Base-by-base conservation (phyloP, 2,329 filamentous ascomycete species). In the Scleromitrula shiraiana region DNA sequence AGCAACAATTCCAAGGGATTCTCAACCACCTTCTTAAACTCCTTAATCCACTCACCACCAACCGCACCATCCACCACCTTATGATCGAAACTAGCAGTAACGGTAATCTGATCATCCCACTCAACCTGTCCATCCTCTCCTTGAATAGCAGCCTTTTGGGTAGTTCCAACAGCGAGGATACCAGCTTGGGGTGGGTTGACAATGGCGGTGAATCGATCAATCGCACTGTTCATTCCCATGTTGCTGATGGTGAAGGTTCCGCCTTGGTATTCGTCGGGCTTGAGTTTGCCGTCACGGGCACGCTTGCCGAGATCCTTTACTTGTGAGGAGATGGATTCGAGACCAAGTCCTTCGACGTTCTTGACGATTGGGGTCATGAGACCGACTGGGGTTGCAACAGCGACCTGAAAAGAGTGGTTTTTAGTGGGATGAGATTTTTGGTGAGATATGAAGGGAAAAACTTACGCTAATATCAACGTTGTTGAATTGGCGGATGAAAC, bases 221-320 rank as follows among this genome's bases (percentile, higher is more conserved):
- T 84, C 42, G 93, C 91, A 40, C 83, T 66, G 80, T 98, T 98
- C 93, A 98, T 98, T 70, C 93, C 93, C 93, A 98, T 95, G 82
- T 98, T 98, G 74, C 88, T 95, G 72, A 98, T 97, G 69, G 91
- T 96, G 73, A 98, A 95, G 67, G 88, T 95, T 68, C 93, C 93
- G 49, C 93, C 93, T 77, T 96, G 91, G 82, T 95, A 98, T 73
- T 98, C 90, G 70, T 98, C 91, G 40, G 93, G 93, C 84, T 97
- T 97, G 62, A 98, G 85, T 82, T 97, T 98, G 73, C 88, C 87
- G 61, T 97, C 93, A 53, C 89, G 82, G 54, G 93, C 93, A 67
- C 88, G 88, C 82, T 95, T 95, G 66, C 90, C 90, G 48, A 98
- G 86, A 65, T 95, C 89, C 78, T 97, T 97, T 74, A 98, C 84